These are phyloP conservation scores for Aspergillus aculeatus DNA, from an alignment of 2,329 filamentous ascomycete genomes.

Conservation along the genomic window DNA sequence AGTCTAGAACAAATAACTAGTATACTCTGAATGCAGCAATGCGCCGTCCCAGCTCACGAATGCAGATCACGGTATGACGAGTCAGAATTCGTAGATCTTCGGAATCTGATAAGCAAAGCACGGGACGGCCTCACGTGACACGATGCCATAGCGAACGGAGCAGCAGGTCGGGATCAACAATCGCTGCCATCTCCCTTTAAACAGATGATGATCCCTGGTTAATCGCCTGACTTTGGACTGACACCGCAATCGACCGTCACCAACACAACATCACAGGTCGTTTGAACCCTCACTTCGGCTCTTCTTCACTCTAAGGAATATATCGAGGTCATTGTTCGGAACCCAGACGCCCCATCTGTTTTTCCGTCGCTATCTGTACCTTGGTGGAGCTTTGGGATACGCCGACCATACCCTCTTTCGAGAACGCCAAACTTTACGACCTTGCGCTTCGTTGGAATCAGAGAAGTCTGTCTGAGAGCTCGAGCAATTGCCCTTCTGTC, in stretches of 20 bases:
- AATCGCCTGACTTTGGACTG: neutral
- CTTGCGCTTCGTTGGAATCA: neutral
- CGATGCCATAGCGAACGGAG: conserved; percentile 5
- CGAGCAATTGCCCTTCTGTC: neutral
- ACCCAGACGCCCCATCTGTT: neutral
- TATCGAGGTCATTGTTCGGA: neutral
- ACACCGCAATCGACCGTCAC: neutral
- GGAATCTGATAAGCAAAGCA: conserved; percentile 3
- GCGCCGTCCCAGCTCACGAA: neutral
- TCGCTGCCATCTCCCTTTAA: neutral
- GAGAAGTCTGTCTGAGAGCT: neutral
- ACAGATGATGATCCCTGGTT: neutral
- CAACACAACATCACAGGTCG: neutral
- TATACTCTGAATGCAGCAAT: neutral
- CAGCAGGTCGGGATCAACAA: conserved; percentile 6
- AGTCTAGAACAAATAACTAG: neutral
- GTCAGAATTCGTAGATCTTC: neutral
- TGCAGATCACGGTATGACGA: neutral
- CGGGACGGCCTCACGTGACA: conserved; percentile 8
- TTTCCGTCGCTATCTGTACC: neutral
- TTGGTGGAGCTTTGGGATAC: neutral
- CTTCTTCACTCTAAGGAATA: neutral
- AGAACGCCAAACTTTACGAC: neutral
- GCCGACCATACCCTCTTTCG: neutral
- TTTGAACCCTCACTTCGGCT: neutral